Evolutionary conservation across 2,329 filamentous ascomycete genomes (phyloP).

Genomic region (Clonostachys byssicola): DNA sequence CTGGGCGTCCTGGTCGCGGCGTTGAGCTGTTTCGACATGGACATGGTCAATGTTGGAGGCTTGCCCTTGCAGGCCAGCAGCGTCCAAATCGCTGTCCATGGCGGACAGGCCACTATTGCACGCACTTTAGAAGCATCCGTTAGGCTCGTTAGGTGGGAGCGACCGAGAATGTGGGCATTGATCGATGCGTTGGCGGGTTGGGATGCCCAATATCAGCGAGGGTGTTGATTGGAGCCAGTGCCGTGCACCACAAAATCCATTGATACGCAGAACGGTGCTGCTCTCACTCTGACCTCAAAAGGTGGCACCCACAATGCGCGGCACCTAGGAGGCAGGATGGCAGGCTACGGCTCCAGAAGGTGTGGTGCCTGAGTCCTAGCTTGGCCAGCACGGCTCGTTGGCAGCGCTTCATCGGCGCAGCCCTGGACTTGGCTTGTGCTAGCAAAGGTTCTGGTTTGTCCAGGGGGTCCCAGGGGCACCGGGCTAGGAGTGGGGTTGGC

Average conservation of each 20-base stretch:
- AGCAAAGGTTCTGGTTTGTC: no score
- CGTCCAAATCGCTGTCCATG: constrained; percentile 36
- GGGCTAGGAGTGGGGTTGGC: no score
- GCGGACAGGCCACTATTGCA: constrained; percentile 29
- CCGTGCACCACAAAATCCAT: background rate
- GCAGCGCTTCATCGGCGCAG: no score
- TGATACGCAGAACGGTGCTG: no score
- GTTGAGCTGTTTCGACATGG: constrained; percentile 15
- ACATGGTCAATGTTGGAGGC: background rate
- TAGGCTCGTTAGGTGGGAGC: constrained; percentile 23
- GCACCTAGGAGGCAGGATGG: constrained; percentile 8
- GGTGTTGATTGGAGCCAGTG: background rate
- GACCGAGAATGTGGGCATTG: constrained; percentile 18
- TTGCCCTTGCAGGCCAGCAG: constrained; percentile 2
- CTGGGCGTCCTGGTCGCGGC: constrained; percentile 8
- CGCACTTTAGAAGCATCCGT: constrained; percentile 12
- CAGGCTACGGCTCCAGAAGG: constrained; percentile 18
- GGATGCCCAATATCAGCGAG: background rate
- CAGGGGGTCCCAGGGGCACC: no score
- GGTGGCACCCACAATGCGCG: background rate
- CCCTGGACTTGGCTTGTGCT: no score
- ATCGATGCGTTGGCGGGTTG: constrained; percentile 39
- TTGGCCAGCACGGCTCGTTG: no score
- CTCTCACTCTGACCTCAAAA: background rate
- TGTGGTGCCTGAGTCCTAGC: background rate